phyloP scores from a whole-genome alignment of 352 stramenopile genomes.

The Peronospora tabacina region DNA sequence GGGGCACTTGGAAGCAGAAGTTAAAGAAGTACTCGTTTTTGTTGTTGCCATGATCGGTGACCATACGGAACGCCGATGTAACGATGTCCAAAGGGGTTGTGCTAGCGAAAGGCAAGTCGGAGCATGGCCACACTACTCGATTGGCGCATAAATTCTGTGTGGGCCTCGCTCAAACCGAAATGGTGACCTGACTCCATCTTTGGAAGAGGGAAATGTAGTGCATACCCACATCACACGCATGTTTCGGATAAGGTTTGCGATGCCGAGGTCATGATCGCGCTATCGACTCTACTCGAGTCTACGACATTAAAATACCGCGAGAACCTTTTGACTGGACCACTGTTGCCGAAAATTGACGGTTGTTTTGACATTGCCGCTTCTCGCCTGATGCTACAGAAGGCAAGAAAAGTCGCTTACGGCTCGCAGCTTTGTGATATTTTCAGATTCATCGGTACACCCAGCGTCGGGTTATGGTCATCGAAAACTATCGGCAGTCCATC shows the following conservation, averaged over 20 bases:
- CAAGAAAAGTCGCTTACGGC: no score
- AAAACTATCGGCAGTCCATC: conserved; percentile 65
- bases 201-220: conserved; percentile 15
- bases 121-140: conserved; percentile 35
- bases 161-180: conserved; percentile 50
- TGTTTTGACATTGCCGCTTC: conserved; percentile 42
- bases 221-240: no score
- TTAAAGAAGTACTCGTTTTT: conserved; percentile 45
- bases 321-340: no score
- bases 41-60: conserved; percentile 44
- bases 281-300: no score
- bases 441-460: no score
- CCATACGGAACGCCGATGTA: conserved; percentile 38
- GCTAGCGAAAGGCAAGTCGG: conserved; percentile 32
- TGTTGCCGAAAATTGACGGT: conserved; percentile 16
- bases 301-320: no score
- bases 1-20: conserved; percentile 42
- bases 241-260: no score
- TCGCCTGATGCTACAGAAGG: conserved; percentile 34
- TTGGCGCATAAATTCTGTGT: conserved; percentile 40
- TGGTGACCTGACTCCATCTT: conserved; percentile 34
- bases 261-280: no score
- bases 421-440: no score
- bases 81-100: conserved; percentile 43
- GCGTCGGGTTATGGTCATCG: conserved; percentile 63